A percentile compares a stretch with the other conserved stretches of the same genome.
phyloP scores from a whole-genome alignment of 805 yeast genomes.

The Isabelozyma heimii region DNA sequence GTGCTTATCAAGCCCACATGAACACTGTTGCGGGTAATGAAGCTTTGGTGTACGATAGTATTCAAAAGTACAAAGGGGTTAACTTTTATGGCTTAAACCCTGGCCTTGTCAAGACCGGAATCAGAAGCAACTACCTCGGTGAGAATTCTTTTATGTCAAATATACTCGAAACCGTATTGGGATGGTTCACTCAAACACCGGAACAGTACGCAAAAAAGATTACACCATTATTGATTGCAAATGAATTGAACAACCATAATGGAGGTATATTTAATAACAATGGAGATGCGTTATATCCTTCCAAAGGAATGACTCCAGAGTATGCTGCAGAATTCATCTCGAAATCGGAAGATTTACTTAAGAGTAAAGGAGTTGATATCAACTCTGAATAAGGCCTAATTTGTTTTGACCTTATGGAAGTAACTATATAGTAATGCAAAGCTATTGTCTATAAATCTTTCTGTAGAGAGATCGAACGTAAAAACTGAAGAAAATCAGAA shows the following conservation, averaged over 20 bases:
- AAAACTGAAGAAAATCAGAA: too few relatives aligned
- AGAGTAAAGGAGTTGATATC: conserved; percentile 12
- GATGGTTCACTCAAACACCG: conserved; percentile 27
- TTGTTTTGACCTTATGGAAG: too few relatives aligned
- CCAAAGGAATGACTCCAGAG: conserved; percentile 23
- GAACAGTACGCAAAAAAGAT: conserved; percentile 29
- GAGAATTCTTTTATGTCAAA: conserved; percentile 17
- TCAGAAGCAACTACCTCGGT: conserved; percentile 32
- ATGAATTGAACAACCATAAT: conserved; percentile 21
- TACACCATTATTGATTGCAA: conserved; percentile 17
- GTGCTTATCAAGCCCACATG: conserved; percentile 27
- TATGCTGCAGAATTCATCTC: conserved; percentile 22
- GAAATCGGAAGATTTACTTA: conserved; percentile 18
- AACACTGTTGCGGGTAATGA: conserved; percentile 45
- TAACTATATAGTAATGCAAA: too few relatives aligned
- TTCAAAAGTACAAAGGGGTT: conserved; percentile 13
- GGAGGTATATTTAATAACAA: conserved; percentile 29
- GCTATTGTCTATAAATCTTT: too few relatives aligned
- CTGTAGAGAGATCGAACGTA: too few relatives aligned
- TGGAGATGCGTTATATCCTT: conserved; percentile 19
- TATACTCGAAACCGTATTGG: conserved; percentile 22
- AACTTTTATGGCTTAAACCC: conserved; percentile 38
- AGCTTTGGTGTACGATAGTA: conserved; percentile 21
- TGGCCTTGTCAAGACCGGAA: conserved; percentile 33
- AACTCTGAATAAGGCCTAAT: too few relatives aligned